Base-by-base conservation (phyloP, 169 alveolate species). In the Cryptosporidium tyzzeri region DNA sequence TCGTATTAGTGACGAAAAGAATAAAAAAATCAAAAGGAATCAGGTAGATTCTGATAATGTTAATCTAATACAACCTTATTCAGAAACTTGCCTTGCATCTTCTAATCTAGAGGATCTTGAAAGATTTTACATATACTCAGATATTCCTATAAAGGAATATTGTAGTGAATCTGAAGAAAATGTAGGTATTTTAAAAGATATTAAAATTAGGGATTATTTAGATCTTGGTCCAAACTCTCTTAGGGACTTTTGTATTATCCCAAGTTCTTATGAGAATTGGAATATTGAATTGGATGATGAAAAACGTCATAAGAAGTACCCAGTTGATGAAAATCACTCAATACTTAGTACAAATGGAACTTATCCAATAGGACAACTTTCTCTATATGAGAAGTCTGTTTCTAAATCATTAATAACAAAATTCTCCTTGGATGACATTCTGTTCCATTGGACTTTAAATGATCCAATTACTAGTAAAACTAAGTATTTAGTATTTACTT, bases 161-260 rank as follows among this genome's bases (percentile, higher is more conserved):
- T 0, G 2, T 39, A 41, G 10, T 35, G 35, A 26, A 55, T n/a
- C 21, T 26, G 71, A 33, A n/a, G 50, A 18, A 39, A 33, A 33
- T 35, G 5, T 65, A 26, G 67, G 67, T 26, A 31, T 65, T 12
- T 51, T 65, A 0, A 33, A 2, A 16, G 33, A 62, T 14, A 26
- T 80, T 65, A 33, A 41, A 9, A 23, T 80, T 16, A 14, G 41
- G 31, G 89, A 80, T 37, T 80, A 61, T 50, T 29, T 80, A n/a
- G 89, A 80, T 62, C 48, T 80, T 29, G 89, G 89, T 12, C 89
- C 89, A 26, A 41, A 45, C 51, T 65, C 80, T n/a, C 75, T 80
- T 45, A 23, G 75, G n/a, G 89, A 80, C 16, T 80, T 80, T 80
- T 80, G 89, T 26, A n/a, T 65, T 29, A 59, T 80, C 9, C 33